Percentiles rank a stretch among this genome's conserved stretches.
Evolutionary conservation across 2,329 filamentous ascomycete species (phyloP).

Genomic region (Chaetothyriales sp.): DNA sequence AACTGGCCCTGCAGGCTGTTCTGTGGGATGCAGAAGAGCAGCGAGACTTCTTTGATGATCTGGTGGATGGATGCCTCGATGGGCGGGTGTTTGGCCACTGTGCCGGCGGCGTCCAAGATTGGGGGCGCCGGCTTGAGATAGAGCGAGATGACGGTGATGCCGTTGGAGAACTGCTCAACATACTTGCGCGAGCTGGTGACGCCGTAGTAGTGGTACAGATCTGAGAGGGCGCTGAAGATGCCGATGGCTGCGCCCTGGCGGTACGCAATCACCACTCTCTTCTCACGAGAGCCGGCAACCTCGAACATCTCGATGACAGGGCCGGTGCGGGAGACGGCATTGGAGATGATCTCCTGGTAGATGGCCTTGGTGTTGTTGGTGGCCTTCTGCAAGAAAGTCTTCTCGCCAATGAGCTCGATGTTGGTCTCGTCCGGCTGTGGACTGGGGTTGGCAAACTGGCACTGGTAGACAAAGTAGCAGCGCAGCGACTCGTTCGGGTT

Average conservation of each 20-base stretch:
- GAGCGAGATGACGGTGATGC: slow-evolving; percentile 90
- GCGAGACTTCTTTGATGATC: slow-evolving; percentile 95
- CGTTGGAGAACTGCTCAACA: slow-evolving; percentile 96
- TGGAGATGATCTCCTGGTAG: slow-evolving; percentile 83
- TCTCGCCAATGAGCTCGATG: slow-evolving; percentile 81
- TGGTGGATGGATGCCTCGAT: slow-evolving; percentile 94
- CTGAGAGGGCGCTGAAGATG: slow-evolving; percentile 85
- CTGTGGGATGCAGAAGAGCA: slow-evolving; percentile 93
- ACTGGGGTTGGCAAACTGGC: slow-evolving; percentile 65
- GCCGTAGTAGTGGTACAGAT: slow-evolving; percentile 97
- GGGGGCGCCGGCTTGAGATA: slow-evolving; percentile 63
- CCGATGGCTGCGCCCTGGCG: slow-evolving; percentile 82
- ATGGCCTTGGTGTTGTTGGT: slow-evolving; percentile 90
- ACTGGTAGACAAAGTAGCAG: slow-evolving; percentile 98
- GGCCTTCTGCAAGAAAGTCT: slow-evolving; percentile 87
- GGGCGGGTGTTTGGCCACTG: slow-evolving; percentile 47
- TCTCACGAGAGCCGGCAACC: slow-evolving; percentile 79
- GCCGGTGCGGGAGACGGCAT: slow-evolving; percentile 69
- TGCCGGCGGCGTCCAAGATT: slow-evolving; percentile 34
- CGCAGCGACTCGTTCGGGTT: slow-evolving; percentile 68
- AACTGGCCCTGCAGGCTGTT: slow-evolving; percentile 92
- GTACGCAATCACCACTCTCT: slow-evolving; percentile 87
- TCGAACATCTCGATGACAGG: slow-evolving; percentile 98
- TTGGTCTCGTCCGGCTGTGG: slow-evolving; percentile 66
- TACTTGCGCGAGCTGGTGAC: slow-evolving; percentile 94